These are phyloP conservation scores for Monosporascus cannonballus DNA, from an alignment of 2,329 filamentous ascomycete genomes.

Conservation along the genomic window DNA sequence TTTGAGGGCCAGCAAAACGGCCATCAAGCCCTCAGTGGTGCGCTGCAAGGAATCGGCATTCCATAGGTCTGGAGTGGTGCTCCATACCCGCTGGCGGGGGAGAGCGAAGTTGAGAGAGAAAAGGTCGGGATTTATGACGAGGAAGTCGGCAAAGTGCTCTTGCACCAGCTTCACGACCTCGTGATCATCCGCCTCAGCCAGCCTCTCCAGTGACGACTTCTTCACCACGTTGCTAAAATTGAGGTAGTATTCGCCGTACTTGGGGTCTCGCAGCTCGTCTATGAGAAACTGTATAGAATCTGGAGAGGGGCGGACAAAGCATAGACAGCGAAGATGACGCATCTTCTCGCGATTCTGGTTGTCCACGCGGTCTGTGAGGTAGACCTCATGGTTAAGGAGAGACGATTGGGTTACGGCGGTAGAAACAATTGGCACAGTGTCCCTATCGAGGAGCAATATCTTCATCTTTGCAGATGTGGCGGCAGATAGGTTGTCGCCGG, in stretches of 20 bases:
- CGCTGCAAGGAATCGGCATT: constrained; percentile 82
- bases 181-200: constrained; percentile 95
- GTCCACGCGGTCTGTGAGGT: constrained; percentile 93
- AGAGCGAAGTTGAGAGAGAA: constrained; percentile 72
- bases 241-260: constrained; percentile 94
- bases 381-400: constrained; percentile 92
- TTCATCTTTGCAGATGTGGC: constrained; percentile 90
- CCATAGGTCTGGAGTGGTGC: constrained; percentile 77
- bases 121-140: constrained; percentile 90
- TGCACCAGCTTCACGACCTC: constrained; percentile 93
- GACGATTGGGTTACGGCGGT: constrained; percentile 93
- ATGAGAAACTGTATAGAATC: constrained; percentile 91
- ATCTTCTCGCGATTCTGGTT: constrained; percentile 91
- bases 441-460: constrained; percentile 86
- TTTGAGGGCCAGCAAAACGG: constrained; percentile 80
- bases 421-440: constrained; percentile 90
- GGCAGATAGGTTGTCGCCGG: constrained; percentile 63
- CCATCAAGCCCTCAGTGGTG: constrained; percentile 80
- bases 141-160: constrained; percentile 94
- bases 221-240: constrained; percentile 98
- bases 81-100: constrained; percentile 75
- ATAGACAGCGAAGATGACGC: constrained; percentile 90
- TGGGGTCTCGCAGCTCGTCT: constrained; percentile 91
- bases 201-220: constrained; percentile 87
- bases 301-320: constrained; percentile 85